Conservation (phyloP, 768 basidiomycete genomes). For the Macrolepiota dolichaula region DNA sequence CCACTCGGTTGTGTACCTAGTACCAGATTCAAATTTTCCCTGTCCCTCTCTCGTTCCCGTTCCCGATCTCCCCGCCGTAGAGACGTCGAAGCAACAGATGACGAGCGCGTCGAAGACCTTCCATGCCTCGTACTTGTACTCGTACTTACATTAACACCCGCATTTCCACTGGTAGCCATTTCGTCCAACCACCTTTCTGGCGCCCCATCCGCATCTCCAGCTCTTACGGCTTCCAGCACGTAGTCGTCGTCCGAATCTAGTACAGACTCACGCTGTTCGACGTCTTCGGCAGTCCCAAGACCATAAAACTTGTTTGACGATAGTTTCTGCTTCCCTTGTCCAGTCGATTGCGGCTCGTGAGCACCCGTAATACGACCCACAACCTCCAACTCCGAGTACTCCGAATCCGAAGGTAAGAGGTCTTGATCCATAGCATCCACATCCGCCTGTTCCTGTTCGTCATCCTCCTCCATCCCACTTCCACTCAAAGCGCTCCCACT, state of each 20-base stretch:
- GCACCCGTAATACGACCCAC: conserved; percentile 13
- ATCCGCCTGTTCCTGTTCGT: conserved; percentile 54
- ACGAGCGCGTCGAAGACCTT: background rate
- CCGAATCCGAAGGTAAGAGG: conserved; percentile 40
- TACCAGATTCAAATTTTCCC: background rate
- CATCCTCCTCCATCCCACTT: conserved; percentile 21
- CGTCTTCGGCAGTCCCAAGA: background rate
- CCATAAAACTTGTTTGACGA: background rate
- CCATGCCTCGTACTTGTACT: background rate
- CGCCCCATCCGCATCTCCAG: background rate
- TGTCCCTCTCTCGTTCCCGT: background rate
- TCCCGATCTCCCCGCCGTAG: background rate
- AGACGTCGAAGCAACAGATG: background rate
- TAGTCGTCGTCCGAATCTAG: conserved; percentile 7
- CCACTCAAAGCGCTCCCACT: conserved; percentile 10
- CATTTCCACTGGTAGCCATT: background rate
- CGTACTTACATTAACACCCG: background rate
- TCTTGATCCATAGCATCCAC: conserved; percentile 77
- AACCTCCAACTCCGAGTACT: conserved; percentile 27
- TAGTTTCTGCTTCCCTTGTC: background rate
- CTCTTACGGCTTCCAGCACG: background rate
- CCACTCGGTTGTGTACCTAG: background rate
- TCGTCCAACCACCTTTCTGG: background rate
- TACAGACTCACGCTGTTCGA: background rate
- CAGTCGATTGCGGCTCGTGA: background rate